Evolutionary conservation across 139 green algal genomes (phyloP), one percentile per base, ranked within the genome.

Genomic region (Cymbomonas tetramitiformis): DNA sequence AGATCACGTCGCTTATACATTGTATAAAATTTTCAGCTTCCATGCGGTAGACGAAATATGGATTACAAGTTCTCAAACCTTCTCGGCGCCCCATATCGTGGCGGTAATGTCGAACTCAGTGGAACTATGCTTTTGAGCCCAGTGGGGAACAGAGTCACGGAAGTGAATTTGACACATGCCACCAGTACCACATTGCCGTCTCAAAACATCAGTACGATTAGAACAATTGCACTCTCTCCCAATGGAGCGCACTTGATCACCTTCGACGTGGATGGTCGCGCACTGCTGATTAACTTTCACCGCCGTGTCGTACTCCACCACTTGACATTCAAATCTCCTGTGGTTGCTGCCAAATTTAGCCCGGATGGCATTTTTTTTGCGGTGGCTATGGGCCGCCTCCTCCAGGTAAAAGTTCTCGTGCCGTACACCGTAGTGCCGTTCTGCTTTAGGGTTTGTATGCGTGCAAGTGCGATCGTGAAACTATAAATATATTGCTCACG

Each of bases 41-140:
- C n/a, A n/a, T n/a, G n/a, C n/a, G n/a, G n/a, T n/a, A n/a, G n/a
- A n/a, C n/a, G n/a, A n/a, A n/a, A n/a, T n/a, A n/a, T n/a, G n/a
- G n/a, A n/a, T n/a, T n/a, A n/a, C n/a, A n/a, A n/a, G n/a, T 95
- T 96, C 46, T 59, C 38, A 0, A 90, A 88, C 51, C 43, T 96
- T 29, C 58, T 96, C 21, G 88, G 87, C 0, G 86, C 85, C 4
- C 87, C 88, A 4, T 96, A 95, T 53, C 57, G 87, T 8, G 88
- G 88, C 12, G 88, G 88, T 18, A 93, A 83, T 62, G 34, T 94
- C 2, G 31, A 87, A 0, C 67, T 96, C 2, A 57, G 79, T 9
- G 79, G 68, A 9, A 75, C 79, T 32, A 73, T 87, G 30, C 65
- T 96, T 4, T 64, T 93, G 2, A 80, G 76, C 0, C 71, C 83